phyloP scores from a whole-genome alignment of 2,329 filamentous ascomycete species.

The Diaporthe sp. region DNA sequence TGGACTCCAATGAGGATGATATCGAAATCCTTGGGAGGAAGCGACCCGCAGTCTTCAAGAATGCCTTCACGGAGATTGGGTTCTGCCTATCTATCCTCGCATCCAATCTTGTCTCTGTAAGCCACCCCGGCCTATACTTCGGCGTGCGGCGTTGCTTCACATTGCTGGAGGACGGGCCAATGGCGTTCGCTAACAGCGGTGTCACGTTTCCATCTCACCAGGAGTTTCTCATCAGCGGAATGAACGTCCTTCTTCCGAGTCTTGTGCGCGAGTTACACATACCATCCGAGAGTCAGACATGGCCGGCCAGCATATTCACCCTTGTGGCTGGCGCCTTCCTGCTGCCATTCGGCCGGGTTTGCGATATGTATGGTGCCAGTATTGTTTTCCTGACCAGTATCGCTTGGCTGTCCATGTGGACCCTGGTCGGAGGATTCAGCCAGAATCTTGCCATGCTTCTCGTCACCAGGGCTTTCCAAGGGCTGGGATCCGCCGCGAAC shows the following conservation, averaged over 20 bases:
- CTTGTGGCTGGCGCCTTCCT: conserved; percentile 59
- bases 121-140: background rate
- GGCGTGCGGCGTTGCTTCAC: background rate
- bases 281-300: conserved; percentile 66
- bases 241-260: conserved; percentile 71
- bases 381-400: conserved; percentile 60
- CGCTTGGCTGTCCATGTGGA: conserved; percentile 67
- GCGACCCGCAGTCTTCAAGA: conserved; percentile 13
- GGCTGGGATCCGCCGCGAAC: conserved; percentile 71
- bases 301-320: conserved; percentile 67
- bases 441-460: conserved; percentile 71
- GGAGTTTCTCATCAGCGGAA: conserved; percentile 76
- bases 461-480: conserved; percentile 71
- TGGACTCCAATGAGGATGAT: background rate
- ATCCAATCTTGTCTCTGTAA: conserved; percentile 14
- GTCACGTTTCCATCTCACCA: conserved; percentile 60
- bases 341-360: conserved; percentile 63
- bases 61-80: conserved; percentile 1
- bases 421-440: conserved; percentile 69
- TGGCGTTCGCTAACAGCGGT: conserved; percentile 47
- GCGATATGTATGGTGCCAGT: conserved; percentile 64
- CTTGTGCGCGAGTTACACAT: conserved; percentile 68
- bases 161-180: conserved; percentile 64
- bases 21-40: conserved; percentile 11
- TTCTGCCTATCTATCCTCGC: conserved; percentile 6